Conservation (phyloP, 163 green algal genomes). For the Trebouxiophyceae sp. region DNA sequence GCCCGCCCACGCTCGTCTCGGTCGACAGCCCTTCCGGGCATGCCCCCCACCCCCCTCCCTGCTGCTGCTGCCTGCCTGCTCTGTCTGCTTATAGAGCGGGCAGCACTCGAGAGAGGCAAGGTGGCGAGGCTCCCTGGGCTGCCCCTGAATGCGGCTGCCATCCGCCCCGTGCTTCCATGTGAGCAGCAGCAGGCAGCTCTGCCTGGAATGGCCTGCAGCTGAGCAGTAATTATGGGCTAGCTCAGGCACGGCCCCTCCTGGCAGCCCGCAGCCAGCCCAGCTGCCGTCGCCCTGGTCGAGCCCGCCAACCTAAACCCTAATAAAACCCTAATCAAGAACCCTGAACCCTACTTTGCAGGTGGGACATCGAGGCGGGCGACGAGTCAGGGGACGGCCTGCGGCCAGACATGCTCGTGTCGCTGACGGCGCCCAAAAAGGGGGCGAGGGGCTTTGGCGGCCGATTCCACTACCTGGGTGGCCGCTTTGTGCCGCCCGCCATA, state of each 20-base stretch:
- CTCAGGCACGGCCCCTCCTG: too few relatives aligned
- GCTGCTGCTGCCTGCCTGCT: too few relatives aligned
- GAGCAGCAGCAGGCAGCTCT: too few relatives aligned
- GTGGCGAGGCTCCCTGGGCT: too few relatives aligned
- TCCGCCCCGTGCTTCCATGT: too few relatives aligned
- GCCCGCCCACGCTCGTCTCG: not conserved
- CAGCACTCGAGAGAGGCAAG: too few relatives aligned
- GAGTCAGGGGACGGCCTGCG: conserved; percentile 32
- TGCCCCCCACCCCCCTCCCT: not conserved
- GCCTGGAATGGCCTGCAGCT: too few relatives aligned
- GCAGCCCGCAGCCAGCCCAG: conserved; percentile 24
- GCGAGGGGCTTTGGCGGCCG: conserved; percentile 68
- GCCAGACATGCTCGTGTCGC: conserved; percentile 87
- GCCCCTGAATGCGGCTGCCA: too few relatives aligned
- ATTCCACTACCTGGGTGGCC: conserved; percentile 89
- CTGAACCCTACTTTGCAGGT: conserved; percentile 31
- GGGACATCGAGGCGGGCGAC: conserved; percentile 24
- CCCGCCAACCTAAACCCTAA: too few relatives aligned
- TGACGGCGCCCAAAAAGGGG: conserved; percentile 90
- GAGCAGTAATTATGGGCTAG: too few relatives aligned
- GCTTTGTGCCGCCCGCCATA: conserved; percentile 84
- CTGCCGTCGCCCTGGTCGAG: conserved; percentile 79
- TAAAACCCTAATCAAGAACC: not conserved
- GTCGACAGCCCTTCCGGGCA: not conserved
- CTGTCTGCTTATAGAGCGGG: too few relatives aligned